Evolutionary conservation across 1,284 basidiomycete genomes (phyloP).

Genomic region (Boletus sp.): DNA sequence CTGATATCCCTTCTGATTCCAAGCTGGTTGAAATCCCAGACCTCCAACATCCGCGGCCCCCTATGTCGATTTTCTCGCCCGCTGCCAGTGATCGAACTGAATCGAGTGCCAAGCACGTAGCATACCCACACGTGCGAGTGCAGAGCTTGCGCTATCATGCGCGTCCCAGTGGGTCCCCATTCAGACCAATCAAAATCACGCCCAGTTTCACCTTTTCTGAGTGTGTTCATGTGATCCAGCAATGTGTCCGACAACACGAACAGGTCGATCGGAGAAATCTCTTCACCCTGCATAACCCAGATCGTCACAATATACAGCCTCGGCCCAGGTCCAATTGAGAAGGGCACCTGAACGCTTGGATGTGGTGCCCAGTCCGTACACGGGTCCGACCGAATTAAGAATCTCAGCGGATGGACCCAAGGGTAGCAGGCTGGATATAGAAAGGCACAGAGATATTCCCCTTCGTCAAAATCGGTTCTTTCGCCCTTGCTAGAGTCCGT

Average conservation of each 20-base stretch:
- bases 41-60: slow-evolving; percentile 25
- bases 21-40: slow-evolving; percentile 53
- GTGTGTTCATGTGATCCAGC: slow-evolving; percentile 31
- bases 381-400: slow-evolving; percentile 57
- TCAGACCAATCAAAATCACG: slow-evolving; percentile 42
- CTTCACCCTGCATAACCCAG: slow-evolving; percentile 31
- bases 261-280: slow-evolving; percentile 36
- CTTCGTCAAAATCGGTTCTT: slow-evolving; percentile 27
- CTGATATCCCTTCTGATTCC: slow-evolving; percentile 34
- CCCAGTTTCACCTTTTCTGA: slow-evolving; percentile 21
- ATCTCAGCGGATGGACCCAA: slow-evolving; percentile 28
- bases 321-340: slow-evolving; percentile 42
- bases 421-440: slow-evolving; percentile 36
- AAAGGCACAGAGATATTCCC: slow-evolving; percentile 39
- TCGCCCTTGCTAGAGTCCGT: slow-evolving; percentile 25
- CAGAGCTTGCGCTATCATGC: slow-evolving; percentile 36
- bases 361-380: slow-evolving; percentile 42
- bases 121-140: slow-evolving; percentile 52
- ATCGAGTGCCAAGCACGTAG: slow-evolving; percentile 53
- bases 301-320: slow-evolving; percentile 49
- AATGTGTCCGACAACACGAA: slow-evolving; percentile 49
- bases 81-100: slow-evolving; percentile 29
- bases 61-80: slow-evolving; percentile 3
- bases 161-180: slow-evolving; percentile 50
- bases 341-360: slow-evolving; percentile 40